phyloP scores from a whole-genome alignment of 352 stramenopile genomes.

The Globisporangium radiosum region DNA sequence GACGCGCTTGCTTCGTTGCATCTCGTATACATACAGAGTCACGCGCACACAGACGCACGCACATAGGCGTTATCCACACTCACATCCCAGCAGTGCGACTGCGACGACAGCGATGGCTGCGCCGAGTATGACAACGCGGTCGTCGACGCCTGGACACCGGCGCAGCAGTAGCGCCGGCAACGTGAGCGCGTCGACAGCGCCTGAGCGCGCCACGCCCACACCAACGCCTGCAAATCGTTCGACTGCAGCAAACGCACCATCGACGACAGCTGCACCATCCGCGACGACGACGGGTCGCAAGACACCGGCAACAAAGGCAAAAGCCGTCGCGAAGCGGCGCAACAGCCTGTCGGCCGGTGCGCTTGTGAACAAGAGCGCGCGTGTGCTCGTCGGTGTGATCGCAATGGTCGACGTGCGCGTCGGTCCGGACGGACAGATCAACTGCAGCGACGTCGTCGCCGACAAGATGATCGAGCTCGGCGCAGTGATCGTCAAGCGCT shows the following conservation, averaged over 20 bases:
- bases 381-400: constrained; percentile 36
- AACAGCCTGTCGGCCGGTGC: constrained; percentile 9
- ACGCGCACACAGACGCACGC: not conserved
- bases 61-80: not conserved
- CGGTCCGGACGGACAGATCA: constrained; percentile 58
- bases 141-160: constrained; percentile 1
- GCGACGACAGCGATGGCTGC: constrained; percentile 4
- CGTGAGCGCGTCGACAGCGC: not conserved
- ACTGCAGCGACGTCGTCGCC: constrained; percentile 71
- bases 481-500: constrained; percentile 59
- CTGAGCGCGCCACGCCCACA: not conserved
- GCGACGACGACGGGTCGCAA: not conserved
- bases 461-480: constrained; percentile 59
- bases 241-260: not conserved
- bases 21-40: not conserved
- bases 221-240: not conserved
- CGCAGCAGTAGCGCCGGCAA: constrained; percentile 10
- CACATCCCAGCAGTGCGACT: too few relatives aligned
- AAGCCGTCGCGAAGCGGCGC: constrained; percentile 9
- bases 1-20: too few relatives aligned
- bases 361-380: constrained; percentile 4
- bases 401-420: constrained; percentile 76
- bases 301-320: not conserved
- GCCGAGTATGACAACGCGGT: constrained; percentile 4
- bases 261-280: not conserved